Base-by-base conservation (phyloP, 495 filamentous ascomycete genomes). In the Poronia punctata region DNA sequence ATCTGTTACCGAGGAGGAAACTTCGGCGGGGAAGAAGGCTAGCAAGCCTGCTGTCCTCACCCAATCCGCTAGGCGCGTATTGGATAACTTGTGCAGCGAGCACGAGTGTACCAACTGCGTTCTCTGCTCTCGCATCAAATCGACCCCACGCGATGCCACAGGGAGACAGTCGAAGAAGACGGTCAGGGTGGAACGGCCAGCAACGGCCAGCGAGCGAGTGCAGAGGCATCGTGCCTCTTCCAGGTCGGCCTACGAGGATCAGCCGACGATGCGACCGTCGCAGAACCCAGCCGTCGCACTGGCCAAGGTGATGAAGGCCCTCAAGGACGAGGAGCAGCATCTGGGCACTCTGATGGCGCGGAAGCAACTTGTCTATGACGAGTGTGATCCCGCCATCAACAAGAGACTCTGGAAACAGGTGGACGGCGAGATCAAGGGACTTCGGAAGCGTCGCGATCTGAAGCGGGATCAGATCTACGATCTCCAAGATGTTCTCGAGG, bases 401-500 rank as follows among this genome's bases (percentile, higher is more conserved):
- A 74, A 78, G 26, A 53, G 56, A 8, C 74, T 80, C 51, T 75
- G 89, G 35, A 82, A 81, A 51, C 62, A 69, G 7, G 46, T 90
- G 22, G 67, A 77, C 42, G 67, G 58, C 18, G 78, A 80, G 48
- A 82, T 93, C 26, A 74, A 81, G 49, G 67, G 68, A 40, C 45
- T 89, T 18, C 56, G 82, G 24, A 67, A 67, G 35, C 72, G 76
- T 38, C 78, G 89, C 28, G 85, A 92, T 54, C 67, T 71, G 44
- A 89, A 90, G 59, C 76, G 80, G n/a, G 84, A 88, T 42, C 85
- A 93, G 55, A 81, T 96, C 28, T 96, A 96, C 56, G 73, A 77
- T 6, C 68, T 96, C 5, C 88, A 93, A 45, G 90, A 97, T 53
- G 88, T 95, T 6, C 72, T 94, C 7, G 90, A 95, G 56, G 87